Evolutionary conservation across 1,139 yeast genomes (phyloP).

Genomic region (Meyerozyma carpophila): DNA sequence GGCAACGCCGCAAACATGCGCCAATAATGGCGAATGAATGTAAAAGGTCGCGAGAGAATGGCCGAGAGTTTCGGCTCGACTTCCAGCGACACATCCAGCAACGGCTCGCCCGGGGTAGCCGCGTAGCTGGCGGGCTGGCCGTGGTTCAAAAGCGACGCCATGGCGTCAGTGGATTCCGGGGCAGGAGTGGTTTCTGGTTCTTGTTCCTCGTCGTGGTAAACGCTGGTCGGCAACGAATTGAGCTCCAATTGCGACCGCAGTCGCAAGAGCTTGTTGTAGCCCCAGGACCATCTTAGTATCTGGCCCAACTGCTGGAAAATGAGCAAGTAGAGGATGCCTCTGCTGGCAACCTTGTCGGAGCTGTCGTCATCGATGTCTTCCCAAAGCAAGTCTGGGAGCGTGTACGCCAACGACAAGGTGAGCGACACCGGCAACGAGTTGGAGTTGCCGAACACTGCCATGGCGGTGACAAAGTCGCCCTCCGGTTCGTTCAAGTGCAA

Average conservation of each 20-base stretch:
- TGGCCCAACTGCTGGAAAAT: constrained; percentile 86
- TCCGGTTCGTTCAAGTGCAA: constrained; percentile 58
- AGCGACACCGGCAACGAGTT: constrained; percentile 77
- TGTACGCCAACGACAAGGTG: constrained; percentile 65
- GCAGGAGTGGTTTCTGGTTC: not conserved
- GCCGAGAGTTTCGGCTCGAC: not conserved
- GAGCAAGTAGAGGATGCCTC: constrained; percentile 72
- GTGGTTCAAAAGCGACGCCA: not conserved
- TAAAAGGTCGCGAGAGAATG: not conserved
- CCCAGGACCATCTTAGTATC: constrained; percentile 86
- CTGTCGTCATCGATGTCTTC: constrained; percentile 62
- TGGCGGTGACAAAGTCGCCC: constrained; percentile 76
- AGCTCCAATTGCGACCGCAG: constrained; percentile 42
- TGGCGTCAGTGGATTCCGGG: not conserved
- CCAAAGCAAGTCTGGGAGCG: constrained; percentile 72
- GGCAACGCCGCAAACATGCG: constrained; percentile 5
- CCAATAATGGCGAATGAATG: not conserved
- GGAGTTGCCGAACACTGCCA: constrained; percentile 85
- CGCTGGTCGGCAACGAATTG: constrained; percentile 17
- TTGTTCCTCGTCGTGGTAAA: not conserved
- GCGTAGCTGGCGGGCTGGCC: not conserved
- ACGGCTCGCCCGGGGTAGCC: not conserved
- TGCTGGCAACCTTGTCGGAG: constrained; percentile 67
- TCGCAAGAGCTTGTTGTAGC: constrained; percentile 68
- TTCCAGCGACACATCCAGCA: not conserved